Evolutionary conservation across 257 asterid species (phyloP).

Genomic region (Leonotis leonurus): DNA sequence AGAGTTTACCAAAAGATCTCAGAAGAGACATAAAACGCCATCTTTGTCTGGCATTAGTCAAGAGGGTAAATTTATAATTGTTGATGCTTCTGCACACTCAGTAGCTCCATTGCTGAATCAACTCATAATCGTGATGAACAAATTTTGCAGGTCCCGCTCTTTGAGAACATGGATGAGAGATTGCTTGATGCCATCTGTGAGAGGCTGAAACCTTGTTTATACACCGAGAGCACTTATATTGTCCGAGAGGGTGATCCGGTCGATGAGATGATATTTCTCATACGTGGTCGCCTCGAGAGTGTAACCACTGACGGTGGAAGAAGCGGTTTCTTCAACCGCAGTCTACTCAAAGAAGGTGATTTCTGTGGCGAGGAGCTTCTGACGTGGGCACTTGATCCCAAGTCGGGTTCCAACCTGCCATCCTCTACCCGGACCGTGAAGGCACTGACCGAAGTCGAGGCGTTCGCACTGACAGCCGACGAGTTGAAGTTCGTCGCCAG

Average conservation of each 20-base stretch:
- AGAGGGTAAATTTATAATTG: conserved; percentile 52
- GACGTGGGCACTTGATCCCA: conserved; percentile 95
- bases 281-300: conserved; percentile 95
- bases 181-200: conserved; percentile 96
- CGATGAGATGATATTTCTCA: conserved; percentile 92
- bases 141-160: conserved; percentile 73
- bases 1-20: conserved; percentile 91
- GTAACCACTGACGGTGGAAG: conserved; percentile 98
- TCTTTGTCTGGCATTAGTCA: conserved; percentile 93
- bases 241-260: conserved; percentile 99
- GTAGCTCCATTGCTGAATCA: too few relatives aligned
- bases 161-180: conserved; percentile 95
- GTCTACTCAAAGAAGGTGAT: conserved; percentile 79
- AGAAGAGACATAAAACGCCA: conserved; percentile 96
- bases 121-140: too few relatives aligned
- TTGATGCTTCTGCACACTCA: neutral
- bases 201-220: conserved; percentile 78
- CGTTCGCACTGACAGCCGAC: conserved; percentile 82
- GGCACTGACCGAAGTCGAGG: conserved; percentile 83
- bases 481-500: conserved; percentile 89
- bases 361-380: conserved; percentile 98
- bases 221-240: conserved; percentile 74
- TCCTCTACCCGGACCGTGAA: conserved; percentile 90
- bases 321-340: conserved; percentile 90
- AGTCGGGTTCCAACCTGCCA: conserved; percentile 82